Conservation (phyloP, 1,139 yeast genomes). For the Magnusiomyces paraingens region DNA sequence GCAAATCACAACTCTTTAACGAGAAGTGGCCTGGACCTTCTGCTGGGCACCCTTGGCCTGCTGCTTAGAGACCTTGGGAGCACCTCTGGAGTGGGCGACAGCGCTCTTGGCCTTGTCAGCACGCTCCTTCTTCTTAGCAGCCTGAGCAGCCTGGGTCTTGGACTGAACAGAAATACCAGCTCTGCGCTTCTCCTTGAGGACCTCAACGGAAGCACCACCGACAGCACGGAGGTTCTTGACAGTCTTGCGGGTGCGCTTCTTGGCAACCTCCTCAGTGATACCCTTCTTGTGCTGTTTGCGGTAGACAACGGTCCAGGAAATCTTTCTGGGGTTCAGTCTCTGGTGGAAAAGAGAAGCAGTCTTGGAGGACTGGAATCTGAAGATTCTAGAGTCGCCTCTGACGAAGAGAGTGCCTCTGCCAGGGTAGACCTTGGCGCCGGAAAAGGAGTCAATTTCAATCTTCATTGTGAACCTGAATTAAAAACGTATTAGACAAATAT, state of each 20-base stretch:
- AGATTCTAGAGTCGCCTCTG: constrained; percentile 99
- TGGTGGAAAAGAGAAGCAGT: constrained; percentile 97
- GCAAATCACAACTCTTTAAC: constrained; percentile 44
- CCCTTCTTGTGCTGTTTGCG: constrained; percentile 99
- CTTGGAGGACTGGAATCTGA: constrained; percentile 99
- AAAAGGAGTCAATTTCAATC: constrained; percentile 99
- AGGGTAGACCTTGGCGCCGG: constrained; percentile 99
- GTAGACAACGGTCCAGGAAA: constrained; percentile 98
- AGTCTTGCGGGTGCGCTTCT: constrained; percentile 96
- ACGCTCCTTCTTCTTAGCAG: constrained; percentile 81
- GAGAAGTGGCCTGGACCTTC: constrained; percentile 92
- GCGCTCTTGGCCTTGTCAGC: constrained; percentile 86
- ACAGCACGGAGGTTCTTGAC: constrained; percentile 98
- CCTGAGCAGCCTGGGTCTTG: constrained; percentile 93
- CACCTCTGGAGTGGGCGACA: constrained; percentile 60
- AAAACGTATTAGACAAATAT: neutral
- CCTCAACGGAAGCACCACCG: constrained; percentile 98
- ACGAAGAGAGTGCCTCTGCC: constrained; percentile 99
- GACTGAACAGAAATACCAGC: constrained; percentile 84
- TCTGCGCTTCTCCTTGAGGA: constrained; percentile 99
- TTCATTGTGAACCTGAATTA: constrained; percentile 52
- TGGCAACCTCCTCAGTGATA: constrained; percentile 94
- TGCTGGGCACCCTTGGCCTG: constrained; percentile 35
- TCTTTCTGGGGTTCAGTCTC: constrained; percentile 99
- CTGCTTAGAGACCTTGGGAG: constrained; percentile 59